phyloP scores from a whole-genome alignment of 148 eudicot species.

The Chenopodium formosanum region DNA sequence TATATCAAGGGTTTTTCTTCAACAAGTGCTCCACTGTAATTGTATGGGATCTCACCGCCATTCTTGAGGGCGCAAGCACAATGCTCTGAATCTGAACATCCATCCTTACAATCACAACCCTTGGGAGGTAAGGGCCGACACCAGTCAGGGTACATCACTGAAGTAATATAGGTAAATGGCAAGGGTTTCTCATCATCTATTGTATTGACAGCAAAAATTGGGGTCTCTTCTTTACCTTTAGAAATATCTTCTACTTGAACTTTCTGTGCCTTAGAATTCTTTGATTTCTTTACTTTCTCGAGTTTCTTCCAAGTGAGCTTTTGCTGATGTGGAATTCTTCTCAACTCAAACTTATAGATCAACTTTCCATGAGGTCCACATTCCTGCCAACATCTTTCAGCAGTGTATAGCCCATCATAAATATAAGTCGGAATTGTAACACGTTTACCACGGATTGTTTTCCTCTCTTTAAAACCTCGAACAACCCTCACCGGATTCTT shows the following conservation, averaged over 20 bases:
- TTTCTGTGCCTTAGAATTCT: conserved; percentile 41
- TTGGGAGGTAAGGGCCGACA: conserved; percentile 42
- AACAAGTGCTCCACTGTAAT: conserved; percentile 74
- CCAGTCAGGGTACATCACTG: conserved; percentile 71
- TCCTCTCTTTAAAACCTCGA: conserved; percentile 73
- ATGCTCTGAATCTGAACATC: conserved; percentile 56
- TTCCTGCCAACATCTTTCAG: conserved; percentile 51
- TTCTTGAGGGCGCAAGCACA: conserved; percentile 68
- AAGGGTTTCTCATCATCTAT: conserved; percentile 72
- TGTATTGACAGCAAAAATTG: conserved; percentile 62
- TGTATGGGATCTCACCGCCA: conserved; percentile 84
- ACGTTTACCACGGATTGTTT: conserved; percentile 38
- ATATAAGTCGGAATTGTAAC: conserved; percentile 53
- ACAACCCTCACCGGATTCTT: conserved; percentile 68
- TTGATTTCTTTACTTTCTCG: conserved; percentile 58
- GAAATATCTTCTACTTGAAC: conserved; percentile 63
- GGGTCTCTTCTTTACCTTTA: conserved; percentile 59
- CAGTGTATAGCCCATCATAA: conserved; percentile 79
- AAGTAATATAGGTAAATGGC: conserved; percentile 48
- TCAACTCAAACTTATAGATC: conserved; percentile 70
- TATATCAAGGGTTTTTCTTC: conserved; percentile 72
- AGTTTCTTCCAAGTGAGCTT: conserved; percentile 75
- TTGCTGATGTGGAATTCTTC: conserved; percentile 63
- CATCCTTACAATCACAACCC: conserved; percentile 68
- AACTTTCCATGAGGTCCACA: conserved; percentile 51